Evolutionary conservation across 306 rosid genomes (phyloP), one percentile per base, ranked within the genome.

Genomic region (Dryas drummondii): DNA sequence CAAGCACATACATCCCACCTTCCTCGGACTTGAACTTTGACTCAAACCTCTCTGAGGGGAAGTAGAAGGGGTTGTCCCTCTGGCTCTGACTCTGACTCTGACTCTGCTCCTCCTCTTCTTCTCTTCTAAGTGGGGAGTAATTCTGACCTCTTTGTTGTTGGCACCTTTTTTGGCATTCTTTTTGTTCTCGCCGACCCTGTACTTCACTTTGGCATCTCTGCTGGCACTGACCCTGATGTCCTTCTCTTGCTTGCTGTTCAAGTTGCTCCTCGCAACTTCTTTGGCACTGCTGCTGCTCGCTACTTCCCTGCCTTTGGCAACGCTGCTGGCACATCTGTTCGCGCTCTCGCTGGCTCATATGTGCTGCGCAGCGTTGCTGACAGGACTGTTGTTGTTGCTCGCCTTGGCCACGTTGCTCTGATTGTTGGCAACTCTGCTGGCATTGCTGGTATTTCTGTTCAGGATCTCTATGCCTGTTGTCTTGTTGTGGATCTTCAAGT

Each of bases 61-160:
- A 81, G 74, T 76, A 78, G 71, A 69, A 87, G 7, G 88, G 88
- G 50, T 84, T 84, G 77, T 81, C 7, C 26, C 73, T 71, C 61
- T 76, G 80, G 16, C 74, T 72, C 44, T 10, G 37, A 26, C 51
- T 67, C 60, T 32, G 73, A 51, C 46, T 32, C 49, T 8, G 49
- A 4, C 46, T 37, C 19, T 72, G 51, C 32, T 64, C 47, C 74
- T 7, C 59, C 27, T 22, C 54, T 64, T 41, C 74, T 47, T 5
- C 45, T 45, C 32, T 27, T 85, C 22, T 22, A 32, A 32, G 37
- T 32, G 1, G 37, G 37, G 2, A 32, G 37, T 32, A 32, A 12
- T 8, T 32, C 61, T 3, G 61, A 9, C 11, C 32, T 56, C 11
- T 8, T 16, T 11, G n/a, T 59, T 26, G 64, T 27, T 11, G 11